Evolutionary conservation across 1,284 basidiomycete species (phyloP).

Genomic region (Acaromyces ingoldii): DNA sequence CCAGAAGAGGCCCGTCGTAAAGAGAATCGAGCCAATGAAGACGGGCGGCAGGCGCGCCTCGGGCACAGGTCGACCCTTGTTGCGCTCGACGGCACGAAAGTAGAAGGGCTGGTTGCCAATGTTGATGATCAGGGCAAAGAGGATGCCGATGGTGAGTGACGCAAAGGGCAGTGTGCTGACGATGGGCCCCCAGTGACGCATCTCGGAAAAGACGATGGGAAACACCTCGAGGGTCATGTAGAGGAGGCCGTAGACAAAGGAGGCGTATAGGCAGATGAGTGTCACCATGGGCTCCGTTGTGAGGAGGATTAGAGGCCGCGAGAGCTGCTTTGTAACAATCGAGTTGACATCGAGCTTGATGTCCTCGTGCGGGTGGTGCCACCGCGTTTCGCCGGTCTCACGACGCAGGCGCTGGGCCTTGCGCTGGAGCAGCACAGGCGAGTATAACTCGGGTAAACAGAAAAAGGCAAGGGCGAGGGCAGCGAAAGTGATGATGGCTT

Average conservation of each 20-base stretch:
- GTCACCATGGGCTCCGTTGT: constrained; percentile 31
- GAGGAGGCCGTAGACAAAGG: constrained; percentile 10
- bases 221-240: constrained; percentile 4
- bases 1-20: constrained; percentile 52
- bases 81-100: constrained; percentile 7
- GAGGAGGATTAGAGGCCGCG: constrained; percentile 40
- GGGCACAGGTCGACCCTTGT: constrained; percentile 16
- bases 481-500: constrained; percentile 61
- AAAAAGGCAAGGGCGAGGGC: constrained; percentile 49
- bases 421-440: constrained; percentile 37
- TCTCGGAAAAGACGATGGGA: not conserved
- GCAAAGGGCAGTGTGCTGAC: constrained; percentile 7
- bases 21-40: constrained; percentile 1
- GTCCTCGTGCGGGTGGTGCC: constrained; percentile 35
- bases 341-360: constrained; percentile 23
- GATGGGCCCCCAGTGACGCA: constrained; percentile 1
- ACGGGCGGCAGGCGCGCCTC: constrained; percentile 14
- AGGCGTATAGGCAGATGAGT: constrained; percentile 13
- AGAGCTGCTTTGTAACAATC: constrained; percentile 32
- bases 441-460: constrained; percentile 38
- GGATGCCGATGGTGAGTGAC: constrained; percentile 11
- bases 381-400: constrained; percentile 38
- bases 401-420: constrained; percentile 31
- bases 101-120: constrained; percentile 13
- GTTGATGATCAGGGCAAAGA: constrained; percentile 17